Evolutionary conservation across 495 filamentous ascomycete genomes (phyloP).

Genomic region (Aspergillus bridgeri): DNA sequence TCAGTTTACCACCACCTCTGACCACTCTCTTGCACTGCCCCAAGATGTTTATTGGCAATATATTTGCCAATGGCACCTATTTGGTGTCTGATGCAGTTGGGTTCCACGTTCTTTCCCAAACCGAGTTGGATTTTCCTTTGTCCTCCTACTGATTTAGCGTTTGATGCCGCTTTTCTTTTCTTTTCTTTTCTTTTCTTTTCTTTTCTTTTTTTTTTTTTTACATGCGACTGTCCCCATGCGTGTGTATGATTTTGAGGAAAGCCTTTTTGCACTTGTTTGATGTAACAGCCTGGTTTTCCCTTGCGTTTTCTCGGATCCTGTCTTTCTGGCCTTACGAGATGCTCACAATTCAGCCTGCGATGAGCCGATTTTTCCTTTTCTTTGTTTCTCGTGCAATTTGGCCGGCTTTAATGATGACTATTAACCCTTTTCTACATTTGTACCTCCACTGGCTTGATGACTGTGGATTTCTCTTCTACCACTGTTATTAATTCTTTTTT

Average conservation of each 20-base stretch:
- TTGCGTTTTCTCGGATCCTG: conserved; percentile 25
- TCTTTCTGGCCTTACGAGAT: conserved; percentile 20
- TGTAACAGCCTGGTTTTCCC: conserved; percentile 19
- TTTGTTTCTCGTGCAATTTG: conserved; percentile 15
- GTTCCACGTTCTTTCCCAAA: conserved; percentile 15
- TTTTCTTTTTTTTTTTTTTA: conserved; percentile 16
- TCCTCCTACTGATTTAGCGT: conserved; percentile 22
- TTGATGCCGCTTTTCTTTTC: conserved; percentile 19
- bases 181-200: too few relatives aligned
- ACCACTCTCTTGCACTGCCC: conserved; percentile 9
- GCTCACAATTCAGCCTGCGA: conserved; percentile 19
- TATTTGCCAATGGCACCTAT: conserved; percentile 11
- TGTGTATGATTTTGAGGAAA: conserved; percentile 18
- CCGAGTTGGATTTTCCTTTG: conserved; percentile 17
- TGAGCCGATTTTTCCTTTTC: conserved; percentile 3
- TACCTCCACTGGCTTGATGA: conserved; percentile 14
- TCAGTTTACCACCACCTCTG: conserved; percentile 2
- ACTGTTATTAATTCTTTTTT: conserved; percentile 9
- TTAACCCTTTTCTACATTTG: conserved; percentile 13
- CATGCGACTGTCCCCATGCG: conserved; percentile 9
- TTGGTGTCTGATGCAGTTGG: conserved; percentile 5
- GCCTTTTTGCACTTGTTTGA: conserved; percentile 18
- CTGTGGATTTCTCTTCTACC: conserved; percentile 16
- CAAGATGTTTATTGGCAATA: conserved; percentile 1
- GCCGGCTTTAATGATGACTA: conserved; percentile 16